Evolutionary conservation across 768 basidiomycete species (phyloP).

Genomic region (Suillus placidus): DNA sequence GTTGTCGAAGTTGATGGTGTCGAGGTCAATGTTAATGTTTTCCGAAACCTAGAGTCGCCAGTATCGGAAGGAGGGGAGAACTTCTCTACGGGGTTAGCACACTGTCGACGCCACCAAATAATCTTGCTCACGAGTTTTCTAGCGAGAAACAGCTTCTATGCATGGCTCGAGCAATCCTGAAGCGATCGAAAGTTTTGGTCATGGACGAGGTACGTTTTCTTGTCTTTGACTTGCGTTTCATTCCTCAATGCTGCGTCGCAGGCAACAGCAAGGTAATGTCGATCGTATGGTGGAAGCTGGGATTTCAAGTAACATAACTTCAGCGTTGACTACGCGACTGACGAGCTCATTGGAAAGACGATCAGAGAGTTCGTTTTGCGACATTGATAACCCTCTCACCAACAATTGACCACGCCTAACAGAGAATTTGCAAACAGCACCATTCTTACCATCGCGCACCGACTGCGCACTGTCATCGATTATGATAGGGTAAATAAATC

Average conservation of each 20-base stretch:
- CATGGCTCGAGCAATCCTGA: conserved; percentile 86
- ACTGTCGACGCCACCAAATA: conserved; percentile 15
- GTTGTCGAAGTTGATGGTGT: conserved; percentile 41
- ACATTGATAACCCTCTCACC: neutral
- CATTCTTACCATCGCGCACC: conserved; percentile 82
- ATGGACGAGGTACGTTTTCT: conserved; percentile 74
- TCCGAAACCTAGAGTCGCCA: conserved; percentile 71
- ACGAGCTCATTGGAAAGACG: conserved; percentile 82
- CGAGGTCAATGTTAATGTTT: conserved; percentile 70
- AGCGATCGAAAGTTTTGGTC: conserved; percentile 73
- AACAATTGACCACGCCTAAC: neutral
- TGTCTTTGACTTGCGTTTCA: neutral
- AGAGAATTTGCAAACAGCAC: conserved; percentile 82
- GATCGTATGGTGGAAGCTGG: neutral
- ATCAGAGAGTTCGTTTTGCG: conserved; percentile 65
- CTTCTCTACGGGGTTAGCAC: conserved; percentile 76
- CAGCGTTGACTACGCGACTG: conserved; percentile 84
- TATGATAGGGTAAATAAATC: conserved; percentile 69
- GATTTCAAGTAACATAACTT: conserved; percentile 6
- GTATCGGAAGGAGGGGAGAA: conserved; percentile 89
- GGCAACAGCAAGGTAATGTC: conserved; percentile 68
- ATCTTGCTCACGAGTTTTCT: conserved; percentile 9
- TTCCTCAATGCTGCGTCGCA: conserved; percentile 27
- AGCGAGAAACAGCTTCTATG: conserved; percentile 86
- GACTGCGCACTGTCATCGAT: conserved; percentile 78